Evolutionary conservation across 2,329 filamentous ascomycete species (phyloP).

Genomic region (Penicillium sumatraense): DNA sequence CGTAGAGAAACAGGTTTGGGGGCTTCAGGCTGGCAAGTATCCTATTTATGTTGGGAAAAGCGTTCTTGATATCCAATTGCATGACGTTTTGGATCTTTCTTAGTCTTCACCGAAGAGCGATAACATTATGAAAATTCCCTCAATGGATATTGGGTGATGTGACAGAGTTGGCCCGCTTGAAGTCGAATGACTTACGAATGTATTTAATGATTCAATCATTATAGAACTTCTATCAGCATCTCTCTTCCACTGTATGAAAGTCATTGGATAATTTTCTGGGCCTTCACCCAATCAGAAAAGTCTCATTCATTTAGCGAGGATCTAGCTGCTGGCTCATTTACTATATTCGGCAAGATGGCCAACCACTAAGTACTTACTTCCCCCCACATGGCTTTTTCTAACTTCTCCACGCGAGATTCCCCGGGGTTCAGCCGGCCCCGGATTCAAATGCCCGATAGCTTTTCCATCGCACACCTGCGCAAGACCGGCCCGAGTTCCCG

Average conservation of each 20-base stretch:
- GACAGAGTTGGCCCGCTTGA: no score
- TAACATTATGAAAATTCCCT: no score
- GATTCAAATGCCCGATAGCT: background rate
- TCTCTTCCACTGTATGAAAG: no score
- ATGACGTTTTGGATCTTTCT: background rate
- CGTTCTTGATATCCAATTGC: conserved; percentile 1
- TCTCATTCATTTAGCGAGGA: background rate
- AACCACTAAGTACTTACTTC: background rate
- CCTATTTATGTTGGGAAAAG: conserved; percentile 1
- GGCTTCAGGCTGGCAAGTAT: background rate
- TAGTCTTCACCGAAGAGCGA: background rate
- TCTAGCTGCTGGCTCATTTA: background rate
- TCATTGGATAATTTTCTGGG: no score
- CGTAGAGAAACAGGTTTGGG: background rate
- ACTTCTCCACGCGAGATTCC: background rate
- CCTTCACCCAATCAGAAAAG: no score
- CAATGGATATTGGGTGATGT: no score
- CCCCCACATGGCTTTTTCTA: background rate
- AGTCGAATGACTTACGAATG: no score
- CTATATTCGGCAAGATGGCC: background rate
- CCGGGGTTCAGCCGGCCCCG: background rate
- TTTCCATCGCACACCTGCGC: background rate
- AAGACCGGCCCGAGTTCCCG: background rate
- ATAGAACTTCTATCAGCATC: no score
- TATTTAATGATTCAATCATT: no score